Conservation (phyloP, 176 grass and related monocot species). For the Eragrostis nindensis region DNA sequence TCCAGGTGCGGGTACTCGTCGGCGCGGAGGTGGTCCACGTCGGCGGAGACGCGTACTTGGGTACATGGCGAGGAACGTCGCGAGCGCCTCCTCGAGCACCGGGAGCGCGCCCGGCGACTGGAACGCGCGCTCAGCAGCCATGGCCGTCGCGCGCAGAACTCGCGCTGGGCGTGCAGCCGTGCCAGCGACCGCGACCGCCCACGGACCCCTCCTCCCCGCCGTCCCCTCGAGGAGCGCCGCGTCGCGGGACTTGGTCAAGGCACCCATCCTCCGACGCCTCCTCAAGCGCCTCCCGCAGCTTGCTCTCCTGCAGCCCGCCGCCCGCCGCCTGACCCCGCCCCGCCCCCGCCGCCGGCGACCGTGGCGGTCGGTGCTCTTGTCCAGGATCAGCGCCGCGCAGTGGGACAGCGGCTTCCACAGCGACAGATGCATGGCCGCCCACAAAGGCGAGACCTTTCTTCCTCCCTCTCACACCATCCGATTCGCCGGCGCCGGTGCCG, state of each 20-base stretch:
- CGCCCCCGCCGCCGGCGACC: conserved; percentile 44
- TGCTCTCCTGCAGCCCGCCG: conserved; percentile 88
- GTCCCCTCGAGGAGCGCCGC: conserved; percentile 48
- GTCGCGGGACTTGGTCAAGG: conserved; percentile 84
- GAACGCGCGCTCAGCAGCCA: conserved; percentile 86
- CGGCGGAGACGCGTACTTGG: conserved; percentile 66
- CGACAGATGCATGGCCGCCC: conserved; percentile 81
- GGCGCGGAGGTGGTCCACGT: conserved; percentile 78
- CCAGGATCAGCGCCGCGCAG: conserved; percentile 84
- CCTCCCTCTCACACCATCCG: conserved; percentile 47
- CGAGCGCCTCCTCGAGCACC: conserved; percentile 59
- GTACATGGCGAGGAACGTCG: conserved; percentile 95
- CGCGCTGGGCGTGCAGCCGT: conserved; percentile 84
- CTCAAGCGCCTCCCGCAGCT: conserved; percentile 93
- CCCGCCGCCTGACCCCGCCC: conserved; percentile 42
- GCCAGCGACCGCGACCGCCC: conserved; percentile 88
- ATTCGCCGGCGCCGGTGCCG: conserved; percentile 19
- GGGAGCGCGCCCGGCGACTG: conserved; percentile 64
- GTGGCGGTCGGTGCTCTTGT: conserved; percentile 67
- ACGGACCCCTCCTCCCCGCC: conserved; percentile 64
- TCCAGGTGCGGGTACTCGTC: conserved; percentile 87
- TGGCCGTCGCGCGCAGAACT: conserved; percentile 85
- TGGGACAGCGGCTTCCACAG: conserved; percentile 96
- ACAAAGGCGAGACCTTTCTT: conserved; percentile 11
- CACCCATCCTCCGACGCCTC: conserved; percentile 94